These are phyloP conservation scores for Asterophora parasitica DNA, from an alignment of 768 basidiomycete genomes.

Conservation along the genomic window DNA sequence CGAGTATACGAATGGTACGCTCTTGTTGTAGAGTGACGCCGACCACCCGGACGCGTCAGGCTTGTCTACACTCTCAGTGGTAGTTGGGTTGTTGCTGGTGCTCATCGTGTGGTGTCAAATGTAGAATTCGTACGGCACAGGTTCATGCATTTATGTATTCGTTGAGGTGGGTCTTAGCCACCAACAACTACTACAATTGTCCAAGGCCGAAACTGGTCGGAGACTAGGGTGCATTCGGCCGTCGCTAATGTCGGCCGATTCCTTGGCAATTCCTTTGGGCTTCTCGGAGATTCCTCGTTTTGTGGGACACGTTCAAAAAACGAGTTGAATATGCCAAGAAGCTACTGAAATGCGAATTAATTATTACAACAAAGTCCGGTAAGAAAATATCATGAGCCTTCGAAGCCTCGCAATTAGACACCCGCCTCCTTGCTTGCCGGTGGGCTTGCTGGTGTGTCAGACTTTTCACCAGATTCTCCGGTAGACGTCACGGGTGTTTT, in stretches of 20 bases:
- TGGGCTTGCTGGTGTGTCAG: neutral
- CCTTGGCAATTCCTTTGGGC: too few relatives aligned
- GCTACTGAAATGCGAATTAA: too few relatives aligned
- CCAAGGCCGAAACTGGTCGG: conserved; percentile 7
- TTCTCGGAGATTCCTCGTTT: too few relatives aligned
- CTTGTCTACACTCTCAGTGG: conserved; percentile 10
- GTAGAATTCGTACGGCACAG: too few relatives aligned
- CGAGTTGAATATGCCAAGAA: too few relatives aligned
- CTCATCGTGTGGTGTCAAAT: neutral
- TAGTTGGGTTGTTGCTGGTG: neutral
- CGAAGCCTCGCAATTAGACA: neutral
- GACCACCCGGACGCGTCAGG: conserved; percentile 47
- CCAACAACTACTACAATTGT: too few relatives aligned
- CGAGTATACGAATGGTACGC: conserved; percentile 67
- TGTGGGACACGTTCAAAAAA: too few relatives aligned
- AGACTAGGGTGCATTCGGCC: neutral
- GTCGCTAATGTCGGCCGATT: conserved; percentile 2
- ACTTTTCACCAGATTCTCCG: neutral
- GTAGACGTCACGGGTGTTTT: conserved; percentile 27
- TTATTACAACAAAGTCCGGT: neutral
- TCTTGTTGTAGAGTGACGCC: conserved; percentile 55
- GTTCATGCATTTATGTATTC: neutral
- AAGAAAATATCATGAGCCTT: neutral
- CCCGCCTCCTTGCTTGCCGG: neutral
- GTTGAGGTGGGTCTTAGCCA: neutral